Evolutionary conservation across 331 rosid species (phyloP), one percentile per base, ranked within the genome.

Genomic region (Malus hybrid): DNA sequence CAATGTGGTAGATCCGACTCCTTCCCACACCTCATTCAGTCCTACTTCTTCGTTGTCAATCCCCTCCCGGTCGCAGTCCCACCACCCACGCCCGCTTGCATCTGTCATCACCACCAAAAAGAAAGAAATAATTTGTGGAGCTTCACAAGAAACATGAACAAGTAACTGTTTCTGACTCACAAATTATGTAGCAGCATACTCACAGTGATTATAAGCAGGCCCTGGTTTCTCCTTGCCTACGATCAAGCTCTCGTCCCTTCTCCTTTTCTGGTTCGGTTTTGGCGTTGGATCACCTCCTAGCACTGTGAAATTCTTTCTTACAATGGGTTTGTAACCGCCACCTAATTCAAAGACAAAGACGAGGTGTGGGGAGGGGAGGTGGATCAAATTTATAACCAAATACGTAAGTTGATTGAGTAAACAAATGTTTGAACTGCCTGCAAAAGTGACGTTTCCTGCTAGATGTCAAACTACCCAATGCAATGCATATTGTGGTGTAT

Each of bases 31-130:
- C 78, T 93, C 97, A 83, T 57, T 86, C 80, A 75, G 64, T 22
- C 97, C 97, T 19, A 91, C 82, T 84, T 80, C 96, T 81, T 88
- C 96, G 34, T 80, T 87, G 82, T 93, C 98, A 80, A 93, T 77
- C 36, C 98, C 98, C 80, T 91, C 98, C 97, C 87, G 90, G 82
- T 90, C 79, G 66, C 80, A 66, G 85, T 91, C 96, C 98, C 98
- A 93, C 91, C 93, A 91, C 57, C 98, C 98, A 19, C 85, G 18
- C 18, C 98, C 98, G 75, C 89, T 88, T 70, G 87, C 88, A 87
- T 93, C 96, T 93, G 89, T 53, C 20, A 77, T 56, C 73, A 7
- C 36, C 26, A 75, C 13, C 79, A 52, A 34, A 78, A 57, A 4
- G 48, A 42, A 42, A 1, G 50, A 44, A 44, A 44, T 0, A 44